Conservation (phyloP, 352 stramenopile genomes). For the Pythium plurisporium region DNA sequence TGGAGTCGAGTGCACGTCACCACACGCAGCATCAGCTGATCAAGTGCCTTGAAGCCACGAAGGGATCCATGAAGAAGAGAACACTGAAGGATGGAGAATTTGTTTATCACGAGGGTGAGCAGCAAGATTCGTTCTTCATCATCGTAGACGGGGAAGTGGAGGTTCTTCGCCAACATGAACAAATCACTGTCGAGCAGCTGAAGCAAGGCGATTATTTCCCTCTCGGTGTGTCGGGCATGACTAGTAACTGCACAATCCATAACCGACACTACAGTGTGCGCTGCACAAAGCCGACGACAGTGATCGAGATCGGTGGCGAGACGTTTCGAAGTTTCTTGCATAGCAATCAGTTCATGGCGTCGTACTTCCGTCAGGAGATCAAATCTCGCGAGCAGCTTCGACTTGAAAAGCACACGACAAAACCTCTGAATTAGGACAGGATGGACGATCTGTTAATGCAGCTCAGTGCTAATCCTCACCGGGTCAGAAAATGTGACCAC, state of each 20-base stretch:
- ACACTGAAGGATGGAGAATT: conserved; percentile 56
- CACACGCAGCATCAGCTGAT: conserved; percentile 72
- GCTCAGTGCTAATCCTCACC: not conserved
- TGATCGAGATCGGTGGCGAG: conserved; percentile 78
- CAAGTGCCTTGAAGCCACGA: conserved; percentile 70
- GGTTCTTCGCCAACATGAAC: conserved; percentile 61
- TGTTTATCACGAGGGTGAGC: conserved; percentile 76
- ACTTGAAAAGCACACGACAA: conserved; percentile 39
- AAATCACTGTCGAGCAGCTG: conserved; percentile 70
- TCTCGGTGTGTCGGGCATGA: conserved; percentile 68
- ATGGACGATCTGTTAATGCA: not conserved
- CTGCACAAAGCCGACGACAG: conserved; percentile 56
- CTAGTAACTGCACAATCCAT: conserved; percentile 56
- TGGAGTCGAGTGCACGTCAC: conserved; percentile 51
- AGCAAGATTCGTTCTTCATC: conserved; percentile 78
- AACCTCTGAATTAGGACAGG: conserved; percentile 13
- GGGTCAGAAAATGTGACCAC: conserved; percentile 2
- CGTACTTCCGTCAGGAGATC: conserved; percentile 73
- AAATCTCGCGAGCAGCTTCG: conserved; percentile 59
- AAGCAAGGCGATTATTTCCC: conserved; percentile 76
- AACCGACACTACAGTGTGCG: conserved; percentile 70
- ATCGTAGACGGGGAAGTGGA: conserved; percentile 66
- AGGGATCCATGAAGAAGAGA: conserved; percentile 61
- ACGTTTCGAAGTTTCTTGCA: conserved; percentile 81
- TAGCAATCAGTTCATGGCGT: conserved; percentile 79